phyloP scores from a whole-genome alignment of 371 early-diverging fungal species.

The Mortierella sp. region DNA sequence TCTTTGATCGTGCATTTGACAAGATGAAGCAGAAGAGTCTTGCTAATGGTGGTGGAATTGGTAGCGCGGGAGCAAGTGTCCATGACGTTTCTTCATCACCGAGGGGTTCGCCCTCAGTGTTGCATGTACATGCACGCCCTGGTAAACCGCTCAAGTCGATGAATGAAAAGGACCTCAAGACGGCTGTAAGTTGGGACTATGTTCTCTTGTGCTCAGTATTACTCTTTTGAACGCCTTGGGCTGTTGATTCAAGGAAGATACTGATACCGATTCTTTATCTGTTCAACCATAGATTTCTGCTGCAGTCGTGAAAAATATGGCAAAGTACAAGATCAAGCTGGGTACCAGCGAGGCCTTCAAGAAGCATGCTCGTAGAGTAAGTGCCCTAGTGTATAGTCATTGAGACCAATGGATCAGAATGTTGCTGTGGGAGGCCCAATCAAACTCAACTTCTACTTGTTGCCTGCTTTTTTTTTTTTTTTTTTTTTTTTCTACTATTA shows the following conservation, averaged over 20 bases:
- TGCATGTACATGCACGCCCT: not conserved
- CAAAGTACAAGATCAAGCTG: slow-evolving; percentile 66
- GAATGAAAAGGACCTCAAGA: slow-evolving; percentile 61
- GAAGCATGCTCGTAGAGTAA: slow-evolving; percentile 73
- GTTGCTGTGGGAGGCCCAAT: not conserved
- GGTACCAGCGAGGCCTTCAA: slow-evolving; percentile 70
- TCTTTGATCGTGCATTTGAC: slow-evolving; percentile 60
- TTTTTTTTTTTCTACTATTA: slow-evolving; percentile 12
- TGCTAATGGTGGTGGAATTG: slow-evolving; percentile 22
- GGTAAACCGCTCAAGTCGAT: slow-evolving; percentile 44
- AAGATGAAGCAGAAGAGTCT: slow-evolving; percentile 51
- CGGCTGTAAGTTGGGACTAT: slow-evolving; percentile 43
- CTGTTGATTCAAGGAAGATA: too few species aligned
- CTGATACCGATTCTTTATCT: not conserved
- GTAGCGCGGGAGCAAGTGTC: slow-evolving; percentile 46
- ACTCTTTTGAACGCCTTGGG: not conserved
- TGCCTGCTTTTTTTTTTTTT: not conserved
- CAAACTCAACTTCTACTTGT: too few species aligned
- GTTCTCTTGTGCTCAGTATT: not conserved
- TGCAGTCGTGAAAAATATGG: slow-evolving; percentile 71
- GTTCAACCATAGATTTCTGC: slow-evolving; percentile 57
- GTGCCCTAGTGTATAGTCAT: not conserved
- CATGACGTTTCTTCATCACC: slow-evolving; percentile 53
- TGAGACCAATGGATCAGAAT: not conserved
- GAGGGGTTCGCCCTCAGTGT: slow-evolving; percentile 26